phyloP scores from a whole-genome alignment of 73 alveolate genomes.

The Stentor coeruleus region DNA sequence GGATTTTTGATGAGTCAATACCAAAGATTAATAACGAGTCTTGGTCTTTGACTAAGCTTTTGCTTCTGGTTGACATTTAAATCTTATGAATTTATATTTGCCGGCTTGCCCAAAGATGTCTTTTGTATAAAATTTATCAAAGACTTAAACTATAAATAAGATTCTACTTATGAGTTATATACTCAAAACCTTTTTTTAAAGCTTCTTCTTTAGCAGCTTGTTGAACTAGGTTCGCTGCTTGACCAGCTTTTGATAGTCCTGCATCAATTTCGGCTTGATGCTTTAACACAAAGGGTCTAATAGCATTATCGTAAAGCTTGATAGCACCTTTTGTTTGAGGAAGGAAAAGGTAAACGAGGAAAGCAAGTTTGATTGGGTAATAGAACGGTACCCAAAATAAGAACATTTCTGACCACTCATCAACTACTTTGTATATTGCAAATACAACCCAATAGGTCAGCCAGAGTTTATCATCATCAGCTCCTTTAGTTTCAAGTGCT shows the following conservation, averaged over 20 bases:
- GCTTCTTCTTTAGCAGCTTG: conserved; percentile 16
- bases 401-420: conserved; percentile 59
- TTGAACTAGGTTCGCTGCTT: not conserved
- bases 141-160: not conserved
- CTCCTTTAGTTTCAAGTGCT: conserved; percentile 71
- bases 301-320: not conserved
- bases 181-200: not conserved
- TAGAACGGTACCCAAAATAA: conserved; percentile 75
- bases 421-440: conserved; percentile 63
- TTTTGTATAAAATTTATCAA: no score
- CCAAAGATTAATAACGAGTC: not conserved
- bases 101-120: no score
- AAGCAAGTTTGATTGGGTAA: conserved; percentile 63
- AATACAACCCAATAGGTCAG: conserved; percentile 81
- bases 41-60: not conserved
- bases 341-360: conserved; percentile 68
- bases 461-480: conserved; percentile 76
- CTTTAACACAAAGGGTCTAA: not conserved
- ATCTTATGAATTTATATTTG: no score
- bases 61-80: no score
- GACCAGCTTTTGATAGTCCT: not conserved
- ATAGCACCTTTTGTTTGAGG: conserved; percentile 38
- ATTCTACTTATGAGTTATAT: not conserved
- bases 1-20: not conserved
- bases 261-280: not conserved